Percentiles rank a stretch among this genome's conserved stretches.
phyloP scores from a whole-genome alignment of 192 early-diverging fungal genomes.

The Ambispora gerdemannii region DNA sequence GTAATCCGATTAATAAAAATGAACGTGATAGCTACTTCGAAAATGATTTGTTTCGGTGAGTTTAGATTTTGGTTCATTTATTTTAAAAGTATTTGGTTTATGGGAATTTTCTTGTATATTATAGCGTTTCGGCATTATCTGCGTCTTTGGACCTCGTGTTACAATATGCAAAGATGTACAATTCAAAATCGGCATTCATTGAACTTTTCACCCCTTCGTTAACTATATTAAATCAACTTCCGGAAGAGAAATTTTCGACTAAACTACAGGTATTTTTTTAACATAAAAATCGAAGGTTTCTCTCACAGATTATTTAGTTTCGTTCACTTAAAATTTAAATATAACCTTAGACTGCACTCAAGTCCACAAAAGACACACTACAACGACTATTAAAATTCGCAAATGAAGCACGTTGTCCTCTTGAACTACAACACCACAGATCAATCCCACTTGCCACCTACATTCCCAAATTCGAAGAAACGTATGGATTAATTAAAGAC shows the following conservation, averaged over 20 bases:
- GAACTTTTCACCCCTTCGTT: constrained; percentile 45
- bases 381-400: constrained; percentile 52
- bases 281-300: too few relatives aligned
- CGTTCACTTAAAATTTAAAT: too few relatives aligned
- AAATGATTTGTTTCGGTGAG: constrained; percentile 14
- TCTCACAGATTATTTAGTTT: too few relatives aligned
- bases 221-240: constrained; percentile 7
- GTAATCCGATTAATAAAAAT: not conserved
- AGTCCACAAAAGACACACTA: constrained; percentile 40
- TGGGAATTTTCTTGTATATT: not conserved
- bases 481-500: constrained; percentile 30
- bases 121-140: constrained; percentile 42
- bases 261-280: constrained; percentile 35
- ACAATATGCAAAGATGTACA: constrained; percentile 53
- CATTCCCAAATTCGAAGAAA: constrained; percentile 87
- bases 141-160: constrained; percentile 41
- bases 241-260: constrained; percentile 31
- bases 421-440: constrained; percentile 80
- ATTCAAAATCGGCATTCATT: constrained; percentile 59
- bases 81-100: not conserved
- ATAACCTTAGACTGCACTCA: constrained; percentile 36
- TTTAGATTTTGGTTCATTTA: not conserved
- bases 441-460: constrained; percentile 84
- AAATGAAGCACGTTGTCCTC: constrained; percentile 55
- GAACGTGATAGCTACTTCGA: not conserved